Evolutionary conservation across 2,329 filamentous ascomycete species (phyloP), one percentile per base, ranked within the genome.

Genomic region (Aspergillus arachidicola): DNA sequence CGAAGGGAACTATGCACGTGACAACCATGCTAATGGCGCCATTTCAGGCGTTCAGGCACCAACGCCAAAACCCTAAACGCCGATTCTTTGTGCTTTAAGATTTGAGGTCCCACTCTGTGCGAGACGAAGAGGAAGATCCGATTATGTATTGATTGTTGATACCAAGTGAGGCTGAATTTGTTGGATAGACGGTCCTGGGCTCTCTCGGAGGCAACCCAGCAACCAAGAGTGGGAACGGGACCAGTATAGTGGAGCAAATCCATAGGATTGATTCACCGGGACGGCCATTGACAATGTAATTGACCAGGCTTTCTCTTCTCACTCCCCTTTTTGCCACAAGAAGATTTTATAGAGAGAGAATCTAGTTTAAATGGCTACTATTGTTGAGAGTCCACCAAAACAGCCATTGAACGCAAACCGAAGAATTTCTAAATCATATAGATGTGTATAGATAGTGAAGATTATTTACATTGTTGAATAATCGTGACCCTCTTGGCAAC

Each of bases 261-360:
- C 58, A 53, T 30, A 53, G 11, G 34, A 59, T 59, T 55, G 51
- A 55, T 59, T 59, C 58, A 59, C 58, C 58, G 58, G 38, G 48
- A 51, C n/a, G 34, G 34, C 32, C 28, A 59, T 50, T 51, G 57
- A 59, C 58, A 59, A 54, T 32, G 57, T 26, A 38, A 23, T 55
- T 36, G 32, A 55, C 32, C 32, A 55, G 45, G 23, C 23, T 41
- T 26, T 6, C 50, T 34, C 28, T n/a, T 19, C n/a, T 10, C 6
- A 36, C 50, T 16, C 11, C 30, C 30, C 30, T 32, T 28, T 23
- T 36, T 54, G 51, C 30, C 51, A 54, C 30, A 23, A 3, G 10
- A 36, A 16, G 19, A 23, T 54, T 28, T 21, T 54, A 28, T 34
- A 30, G 51, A 36, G 14, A 12, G 50, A 46, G 43, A 23, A n/a